These are phyloP conservation scores for Silene coronaria DNA, from an alignment of 179 eudicot genomes.

Conservation along the genomic window DNA sequence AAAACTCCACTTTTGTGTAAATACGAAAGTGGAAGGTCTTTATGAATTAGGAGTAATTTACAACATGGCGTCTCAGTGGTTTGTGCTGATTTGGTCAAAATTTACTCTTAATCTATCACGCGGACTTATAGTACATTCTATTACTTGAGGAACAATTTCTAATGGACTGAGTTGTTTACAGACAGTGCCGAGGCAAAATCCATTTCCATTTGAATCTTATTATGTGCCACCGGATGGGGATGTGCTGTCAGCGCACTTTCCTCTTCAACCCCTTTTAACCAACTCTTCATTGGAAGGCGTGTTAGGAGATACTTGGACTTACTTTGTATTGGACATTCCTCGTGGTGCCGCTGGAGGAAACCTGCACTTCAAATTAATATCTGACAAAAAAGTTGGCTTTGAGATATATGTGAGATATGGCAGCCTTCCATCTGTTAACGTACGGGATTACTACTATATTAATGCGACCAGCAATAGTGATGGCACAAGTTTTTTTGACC, in stretches of 20 bases:
- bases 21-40: too few species aligned
- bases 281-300: constrained; percentile 37
- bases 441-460: constrained; percentile 66
- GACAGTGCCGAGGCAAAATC: constrained; percentile 64
- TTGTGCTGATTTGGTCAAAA: neutral
- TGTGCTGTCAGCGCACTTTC: constrained; percentile 48
- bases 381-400: constrained; percentile 41
- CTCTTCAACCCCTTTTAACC: constrained; percentile 68
- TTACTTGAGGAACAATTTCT: constrained; percentile 30
- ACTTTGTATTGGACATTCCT: constrained; percentile 76
- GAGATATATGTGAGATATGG: constrained; percentile 71
- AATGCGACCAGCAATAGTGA: constrained; percentile 59
- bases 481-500: constrained; percentile 59
- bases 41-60: neutral
- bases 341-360: constrained; percentile 75
- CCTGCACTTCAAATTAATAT: constrained; percentile 52
- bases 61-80: neutral
- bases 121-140: neutral
- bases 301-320: constrained; percentile 54
- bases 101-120: neutral
- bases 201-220: constrained; percentile 66
- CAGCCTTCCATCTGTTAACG: constrained; percentile 58
- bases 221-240: constrained; percentile 51
- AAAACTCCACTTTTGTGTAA: too few species aligned
- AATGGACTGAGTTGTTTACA: constrained; percentile 54